A percentile compares a stretch with the other conserved stretches of the same genome.
phyloP scores from a whole-genome alignment of 495 filamentous ascomycete genomes.

The Lasiosphaeria hispida region DNA sequence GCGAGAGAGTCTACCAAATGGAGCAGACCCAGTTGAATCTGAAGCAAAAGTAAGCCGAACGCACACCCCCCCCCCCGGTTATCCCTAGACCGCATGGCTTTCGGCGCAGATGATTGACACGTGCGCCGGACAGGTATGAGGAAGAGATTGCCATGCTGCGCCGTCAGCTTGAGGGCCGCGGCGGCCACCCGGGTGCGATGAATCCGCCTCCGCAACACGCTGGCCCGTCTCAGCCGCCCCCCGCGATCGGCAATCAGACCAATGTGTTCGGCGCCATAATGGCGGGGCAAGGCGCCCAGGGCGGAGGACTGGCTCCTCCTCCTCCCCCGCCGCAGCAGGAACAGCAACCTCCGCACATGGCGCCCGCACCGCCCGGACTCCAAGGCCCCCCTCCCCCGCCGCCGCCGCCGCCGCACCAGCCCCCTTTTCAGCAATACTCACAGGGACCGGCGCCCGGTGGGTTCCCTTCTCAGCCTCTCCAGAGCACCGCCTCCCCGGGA shows the following conservation, averaged over 20 bases:
- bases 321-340: slow-evolving; percentile 67
- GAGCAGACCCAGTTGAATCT: slow-evolving; percentile 83
- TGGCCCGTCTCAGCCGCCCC: slow-evolving; percentile 71
- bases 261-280: slow-evolving; percentile 95
- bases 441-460: slow-evolving; percentile 49
- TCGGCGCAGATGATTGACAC: background rate
- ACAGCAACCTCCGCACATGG: slow-evolving; percentile 55
- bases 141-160: slow-evolving; percentile 82
- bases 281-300: slow-evolving; percentile 83
- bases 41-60: slow-evolving; percentile 75
- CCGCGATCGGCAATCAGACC: slow-evolving; percentile 84
- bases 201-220: slow-evolving; percentile 66
- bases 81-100: background rate
- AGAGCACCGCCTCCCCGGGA: slow-evolving; percentile 81
- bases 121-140: slow-evolving; percentile 68
- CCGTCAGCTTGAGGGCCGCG: slow-evolving; percentile 82
- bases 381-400: slow-evolving; percentile 60
- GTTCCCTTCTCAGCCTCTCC: slow-evolving; percentile 66
- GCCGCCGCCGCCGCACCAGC: slow-evolving; percentile 51
- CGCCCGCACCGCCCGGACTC: slow-evolving; percentile 63
- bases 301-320: slow-evolving; percentile 79
- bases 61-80: too few relatives aligned
- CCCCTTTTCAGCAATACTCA: slow-evolving; percentile 52
- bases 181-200: slow-evolving; percentile 65
- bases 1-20: slow-evolving; percentile 84